These are phyloP conservation scores for Turritis glabra DNA, from an alignment of 345 rosid species.

Conservation along the genomic window DNA sequence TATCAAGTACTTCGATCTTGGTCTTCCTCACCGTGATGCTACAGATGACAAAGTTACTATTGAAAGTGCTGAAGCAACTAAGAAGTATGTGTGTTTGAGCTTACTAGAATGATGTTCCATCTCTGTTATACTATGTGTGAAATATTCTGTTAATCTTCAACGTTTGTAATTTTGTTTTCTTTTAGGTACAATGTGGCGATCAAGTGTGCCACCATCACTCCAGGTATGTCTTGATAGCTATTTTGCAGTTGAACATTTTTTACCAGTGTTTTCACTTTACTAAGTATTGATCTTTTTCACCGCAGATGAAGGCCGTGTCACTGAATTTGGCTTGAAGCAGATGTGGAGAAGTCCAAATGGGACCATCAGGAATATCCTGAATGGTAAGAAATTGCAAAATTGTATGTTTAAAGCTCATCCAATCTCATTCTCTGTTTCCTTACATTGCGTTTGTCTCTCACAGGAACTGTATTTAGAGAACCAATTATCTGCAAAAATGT, in stretches of 20 bases:
- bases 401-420: not conserved
- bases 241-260: not conserved
- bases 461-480: slow-evolving; percentile 99
- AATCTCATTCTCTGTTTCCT: slow-evolving; percentile 8
- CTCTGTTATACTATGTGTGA: not conserved
- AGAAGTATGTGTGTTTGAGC: slow-evolving; percentile 46
- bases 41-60: slow-evolving; percentile 65
- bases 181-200: slow-evolving; percentile 95
- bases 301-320: slow-evolving; percentile 89
- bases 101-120: not conserved
- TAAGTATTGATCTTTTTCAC: slow-evolving; percentile 1
- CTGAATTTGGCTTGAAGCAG: slow-evolving; percentile 82
- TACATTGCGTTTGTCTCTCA: slow-evolving; percentile 16
- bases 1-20: slow-evolving; percentile 71
- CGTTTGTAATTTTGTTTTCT: not conserved
- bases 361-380: slow-evolving; percentile 91
- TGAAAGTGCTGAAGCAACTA: slow-evolving; percentile 77
- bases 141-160: not conserved
- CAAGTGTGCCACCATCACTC: slow-evolving; percentile 98
- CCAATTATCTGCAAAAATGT: slow-evolving; percentile 95
- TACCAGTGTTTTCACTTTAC: not conserved
- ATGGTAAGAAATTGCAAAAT: slow-evolving; percentile 52
- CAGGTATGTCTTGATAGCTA: slow-evolving; percentile 56
- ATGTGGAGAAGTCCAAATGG: slow-evolving; percentile 99
- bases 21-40: slow-evolving; percentile 68